Evolutionary conservation across 225 moss, liverwort and hornwort genomes (phyloP), one percentile per base, ranked within the genome.

Genomic region (Lunularia cruciata): DNA sequence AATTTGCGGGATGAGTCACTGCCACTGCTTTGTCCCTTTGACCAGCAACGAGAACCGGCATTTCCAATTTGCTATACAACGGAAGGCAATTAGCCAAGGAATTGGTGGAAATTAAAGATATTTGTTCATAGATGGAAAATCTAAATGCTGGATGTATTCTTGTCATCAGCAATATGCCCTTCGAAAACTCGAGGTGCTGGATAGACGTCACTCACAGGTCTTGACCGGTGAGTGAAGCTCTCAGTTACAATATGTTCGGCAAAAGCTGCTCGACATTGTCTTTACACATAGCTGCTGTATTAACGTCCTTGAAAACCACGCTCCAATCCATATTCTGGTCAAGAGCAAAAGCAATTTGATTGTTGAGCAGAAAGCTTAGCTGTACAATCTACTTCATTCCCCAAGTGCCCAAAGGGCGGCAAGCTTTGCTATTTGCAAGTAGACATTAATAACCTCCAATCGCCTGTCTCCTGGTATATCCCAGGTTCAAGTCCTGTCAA

Each of bases 141-240:
- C 48, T 32, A 49, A 32, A 48, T 22, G 31, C 46, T 47, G 52
- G n/a, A 35, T 52, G 52, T 25, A 54, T 19, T 55, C 42, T 56
- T 55, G 27, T 22, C 40, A 55, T 31, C 8, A 46, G 26, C 23
- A 69, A 69, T 56, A 57, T 42, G 69, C 51, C 31, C 32, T 67
- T 51, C 51, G 31, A 51, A 25, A 65, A 32, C 43, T 63, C 43
- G 42, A 30, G 15, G 27, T 63, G 42, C 67, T 51, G 51, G 49
- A 51, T 33, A 67, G 67, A 67, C 34, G 25, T 43, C 67, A 67
- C 67, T 67, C 57, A 69, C 56, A 43, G 69, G 69, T 69, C 69
- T 69, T 57, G 42, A 57, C 69, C 69, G 40, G 55, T 69, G 69
- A 69, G 69, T 69, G 68, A 68, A 69, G 69, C 47, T 42, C 27